phyloP scores from a whole-genome alignment of 768 basidiomycete genomes.

The Melanogaster broomeanus region DNA sequence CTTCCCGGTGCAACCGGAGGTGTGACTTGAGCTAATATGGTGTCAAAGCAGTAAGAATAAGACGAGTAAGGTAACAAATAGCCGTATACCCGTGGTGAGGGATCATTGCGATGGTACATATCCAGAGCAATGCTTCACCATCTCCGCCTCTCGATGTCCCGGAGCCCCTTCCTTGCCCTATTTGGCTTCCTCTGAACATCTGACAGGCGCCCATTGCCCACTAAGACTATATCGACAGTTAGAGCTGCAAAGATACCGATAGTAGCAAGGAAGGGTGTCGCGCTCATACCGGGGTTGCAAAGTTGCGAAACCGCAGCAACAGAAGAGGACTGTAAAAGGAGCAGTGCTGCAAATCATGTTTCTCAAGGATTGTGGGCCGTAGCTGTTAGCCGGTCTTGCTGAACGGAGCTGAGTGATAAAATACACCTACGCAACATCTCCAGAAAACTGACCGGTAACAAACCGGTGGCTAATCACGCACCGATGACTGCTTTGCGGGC shows the following conservation, averaged over 20 bases:
- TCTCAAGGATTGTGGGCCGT: constrained; percentile 51
- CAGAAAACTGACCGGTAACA: not conserved
- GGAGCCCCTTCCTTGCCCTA: not conserved
- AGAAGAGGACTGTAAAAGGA: constrained; percentile 61
- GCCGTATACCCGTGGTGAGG: constrained; percentile 55
- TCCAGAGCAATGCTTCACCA: constrained; percentile 51
- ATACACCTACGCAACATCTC: constrained; percentile 47
- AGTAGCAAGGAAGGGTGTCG: constrained; percentile 66
- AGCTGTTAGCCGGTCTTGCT: constrained; percentile 22
- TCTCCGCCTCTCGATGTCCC: constrained; percentile 11
- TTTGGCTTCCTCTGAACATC: not conserved
- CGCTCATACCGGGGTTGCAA: constrained; percentile 72
- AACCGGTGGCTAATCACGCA: constrained; percentile 31
- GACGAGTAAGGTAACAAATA: constrained; percentile 69
- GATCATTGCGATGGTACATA: constrained; percentile 62
- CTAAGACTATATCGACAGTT: constrained; percentile 48
- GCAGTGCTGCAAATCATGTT: constrained; percentile 56
- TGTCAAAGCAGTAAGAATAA: constrained; percentile 52
- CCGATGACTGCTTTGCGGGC: constrained; percentile 73
- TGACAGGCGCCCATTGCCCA: constrained; percentile 20
- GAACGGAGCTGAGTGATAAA: constrained; percentile 63
- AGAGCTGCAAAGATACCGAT: constrained; percentile 58
- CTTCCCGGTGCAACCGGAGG: constrained; percentile 76
- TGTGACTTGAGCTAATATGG: not conserved
- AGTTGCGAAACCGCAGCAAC: constrained; percentile 63